Conservation (phyloP, 257 asterid species). For the Asclepias syriaca region DNA sequence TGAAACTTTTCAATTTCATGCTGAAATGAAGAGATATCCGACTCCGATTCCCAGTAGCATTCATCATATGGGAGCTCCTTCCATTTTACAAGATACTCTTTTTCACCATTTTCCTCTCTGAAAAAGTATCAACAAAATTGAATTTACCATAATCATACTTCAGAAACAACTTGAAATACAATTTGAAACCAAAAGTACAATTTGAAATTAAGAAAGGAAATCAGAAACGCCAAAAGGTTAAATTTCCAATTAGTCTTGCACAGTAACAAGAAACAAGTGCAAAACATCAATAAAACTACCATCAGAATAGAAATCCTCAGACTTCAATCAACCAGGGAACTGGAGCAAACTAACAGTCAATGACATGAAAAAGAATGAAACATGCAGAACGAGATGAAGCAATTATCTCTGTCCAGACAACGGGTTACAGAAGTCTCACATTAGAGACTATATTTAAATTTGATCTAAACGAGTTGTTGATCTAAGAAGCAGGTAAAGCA, state of each 20-base stretch:
- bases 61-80: conserved; percentile 96
- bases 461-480: not conserved
- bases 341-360: not conserved
- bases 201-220: not conserved
- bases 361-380: not conserved
- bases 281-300: not conserved
- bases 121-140: conserved; percentile 9
- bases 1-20: conserved; percentile 72
- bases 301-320: not conserved
- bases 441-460: not conserved
- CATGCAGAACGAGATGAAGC: not conserved
- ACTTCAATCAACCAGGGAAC: not conserved
- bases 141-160: not conserved
- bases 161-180: not conserved
- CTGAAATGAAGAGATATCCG: conserved; percentile 71
- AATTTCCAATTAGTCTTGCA: not conserved
- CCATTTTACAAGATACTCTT: conserved; percentile 95
- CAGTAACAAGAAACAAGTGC: not conserved
- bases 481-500: not conserved
- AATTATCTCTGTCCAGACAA: not conserved
- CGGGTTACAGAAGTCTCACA: not conserved
- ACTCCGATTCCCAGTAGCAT: conserved; percentile 89
- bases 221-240: not conserved
- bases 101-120: conserved; percentile 66
- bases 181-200: not conserved